Evolutionary conservation across 345 rosid species (phyloP), one percentile per base, ranked within the genome.

Genomic region (Sonneratia caseolaris): DNA sequence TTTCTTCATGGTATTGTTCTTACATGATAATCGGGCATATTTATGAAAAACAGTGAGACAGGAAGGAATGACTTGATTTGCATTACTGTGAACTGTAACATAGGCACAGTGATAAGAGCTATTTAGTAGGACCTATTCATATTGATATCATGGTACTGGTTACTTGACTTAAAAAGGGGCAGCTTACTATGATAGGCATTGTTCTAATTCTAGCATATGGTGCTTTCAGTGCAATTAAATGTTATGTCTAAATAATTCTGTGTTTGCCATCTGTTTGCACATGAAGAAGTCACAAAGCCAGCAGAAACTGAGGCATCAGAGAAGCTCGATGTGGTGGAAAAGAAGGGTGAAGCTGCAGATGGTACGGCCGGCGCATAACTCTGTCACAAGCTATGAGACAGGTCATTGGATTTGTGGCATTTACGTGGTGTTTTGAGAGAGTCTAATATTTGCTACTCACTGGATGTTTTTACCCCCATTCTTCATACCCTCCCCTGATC

Each of bases 211-310:
- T 4, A 42, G 10, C 45, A 42, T 27, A 27, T 5, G 45, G 45
- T 42, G 7, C 45, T 42, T 42, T 27, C 32, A 27, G 32, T 27
- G 1, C 32, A 1, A 27, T 27, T 27, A 27, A 27, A 42, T 42
- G 45, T 42, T 9, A 42, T 47, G 5, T 47, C 51, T 47, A 8
- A 47, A 47, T 47, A 13, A 47, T 4, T 47, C 43, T 47, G 51
- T 47, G 15, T 47, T 13, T 47, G 51, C 7, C 13, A 47, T 47
- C 13, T 47, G 51, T 8, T 47, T 47, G 13, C 15, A 47, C 51
- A 9, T 72, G n/a, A 9, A 72, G 75, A 72, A 19, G 70, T 65
- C 6, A 11, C 75, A 12, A 65, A 65, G 59, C 75, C 75, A 0
- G 69, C 55, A 12, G 75, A 68, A 42, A 9, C 45, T 42, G 45